These are phyloP conservation scores for Colletotrichum liaoningense DNA, from an alignment of 2,329 filamentous ascomycete species.

Conservation along the genomic window DNA sequence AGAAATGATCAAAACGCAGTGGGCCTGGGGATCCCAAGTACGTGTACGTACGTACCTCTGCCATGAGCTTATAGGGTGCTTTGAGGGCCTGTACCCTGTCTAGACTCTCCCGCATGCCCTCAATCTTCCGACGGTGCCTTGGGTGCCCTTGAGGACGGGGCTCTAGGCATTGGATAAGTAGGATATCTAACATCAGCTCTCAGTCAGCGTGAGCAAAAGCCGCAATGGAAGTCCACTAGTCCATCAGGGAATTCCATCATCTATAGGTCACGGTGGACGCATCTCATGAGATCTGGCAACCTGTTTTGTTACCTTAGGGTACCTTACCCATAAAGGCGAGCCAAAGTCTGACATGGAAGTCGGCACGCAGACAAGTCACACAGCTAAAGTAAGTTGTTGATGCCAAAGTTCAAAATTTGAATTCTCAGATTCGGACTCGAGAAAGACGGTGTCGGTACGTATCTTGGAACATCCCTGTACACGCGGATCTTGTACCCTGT, in stretches of 20 bases:
- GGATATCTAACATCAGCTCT: not conserved
- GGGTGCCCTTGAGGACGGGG: too few relatives aligned
- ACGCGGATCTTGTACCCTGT: not conserved
- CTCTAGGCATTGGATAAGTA: too few relatives aligned
- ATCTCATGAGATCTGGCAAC: not conserved
- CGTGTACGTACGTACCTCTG: not conserved
- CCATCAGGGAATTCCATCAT: not conserved
- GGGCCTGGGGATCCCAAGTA: not conserved
- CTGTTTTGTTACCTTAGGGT: not conserved
- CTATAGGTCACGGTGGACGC: not conserved
- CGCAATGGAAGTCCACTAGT: slow-evolving; percentile 2
- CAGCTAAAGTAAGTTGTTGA: not conserved
- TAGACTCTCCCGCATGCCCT: not conserved
- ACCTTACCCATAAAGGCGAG: too few relatives aligned
- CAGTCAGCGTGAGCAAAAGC: not conserved
- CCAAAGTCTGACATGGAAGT: not conserved
- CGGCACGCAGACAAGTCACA: not conserved
- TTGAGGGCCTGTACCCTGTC: slow-evolving; percentile 15
- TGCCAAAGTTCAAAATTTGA: not conserved
- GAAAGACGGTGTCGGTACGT: not conserved
- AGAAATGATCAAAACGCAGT: not conserved
- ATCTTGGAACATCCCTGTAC: not conserved
- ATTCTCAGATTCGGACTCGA: not conserved
- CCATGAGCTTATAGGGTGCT: not conserved
- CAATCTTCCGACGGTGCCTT: not conserved